Evolutionary conservation across 2,329 filamentous ascomycete genomes (phyloP).

Genomic region (Penicillium digitatum): DNA sequence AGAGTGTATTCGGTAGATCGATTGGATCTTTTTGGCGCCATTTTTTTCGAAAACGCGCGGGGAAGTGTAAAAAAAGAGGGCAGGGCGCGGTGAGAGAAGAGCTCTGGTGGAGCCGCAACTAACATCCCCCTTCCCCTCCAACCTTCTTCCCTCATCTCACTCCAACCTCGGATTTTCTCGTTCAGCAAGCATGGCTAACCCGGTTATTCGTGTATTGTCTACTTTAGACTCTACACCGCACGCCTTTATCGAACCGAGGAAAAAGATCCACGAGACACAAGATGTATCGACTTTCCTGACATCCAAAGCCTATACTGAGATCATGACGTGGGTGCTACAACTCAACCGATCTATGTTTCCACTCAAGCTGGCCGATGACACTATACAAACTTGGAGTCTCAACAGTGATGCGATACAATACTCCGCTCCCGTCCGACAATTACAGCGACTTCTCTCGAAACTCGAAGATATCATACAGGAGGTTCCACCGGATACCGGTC

Average conservation of each 20-base stretch:
- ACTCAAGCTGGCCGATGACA: conserved; percentile 45
- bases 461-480: conserved; percentile 67
- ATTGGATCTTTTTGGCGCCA: conserved; percentile 3
- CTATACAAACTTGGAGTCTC: conserved; percentile 50
- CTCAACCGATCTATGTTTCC: conserved; percentile 85
- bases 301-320: conserved; percentile 79
- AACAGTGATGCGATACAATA: conserved; percentile 42
- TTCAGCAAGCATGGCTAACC: conserved; percentile 19
- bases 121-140: conserved; percentile 15
- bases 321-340: conserved; percentile 82
- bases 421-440: conserved; percentile 57
- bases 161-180: background rate
- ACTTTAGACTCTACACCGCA: conserved; percentile 50
- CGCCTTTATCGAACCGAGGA: conserved; percentile 64
- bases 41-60: background rate
- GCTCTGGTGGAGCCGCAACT: conserved; percentile 6
- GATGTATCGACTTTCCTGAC: conserved; percentile 78
- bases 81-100: conserved; percentile 3
- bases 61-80: background rate
- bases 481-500: conserved; percentile 78
- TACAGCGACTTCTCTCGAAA: conserved; percentile 63
- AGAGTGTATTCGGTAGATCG: conserved; percentile 4
- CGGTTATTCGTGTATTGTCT: conserved; percentile 37
- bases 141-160: background rate
- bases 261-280: conserved; percentile 77